A percentile compares a stretch with the other conserved stretches of the same genome.
These are phyloP conservation scores for Orbilia ellipsospora DNA, from an alignment of 2,329 filamentous ascomycete species.

Conservation along the genomic window DNA sequence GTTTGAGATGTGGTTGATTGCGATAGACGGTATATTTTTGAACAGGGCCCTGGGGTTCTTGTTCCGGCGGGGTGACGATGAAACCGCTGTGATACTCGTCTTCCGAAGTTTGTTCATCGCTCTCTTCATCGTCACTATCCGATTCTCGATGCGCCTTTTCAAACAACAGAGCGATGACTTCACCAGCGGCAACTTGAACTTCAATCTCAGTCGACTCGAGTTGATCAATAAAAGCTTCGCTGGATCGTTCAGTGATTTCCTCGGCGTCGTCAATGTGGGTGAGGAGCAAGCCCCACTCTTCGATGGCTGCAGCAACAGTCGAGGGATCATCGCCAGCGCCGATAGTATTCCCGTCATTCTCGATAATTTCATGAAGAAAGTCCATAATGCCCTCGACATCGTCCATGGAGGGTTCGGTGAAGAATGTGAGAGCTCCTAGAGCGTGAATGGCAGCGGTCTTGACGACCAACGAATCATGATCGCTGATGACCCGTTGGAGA, in stretches of 20 bases:
- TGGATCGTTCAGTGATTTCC: slow-evolving; percentile 75
- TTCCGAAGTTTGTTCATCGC: slow-evolving; percentile 60
- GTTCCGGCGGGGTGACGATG: slow-evolving; percentile 62
- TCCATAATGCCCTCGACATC: slow-evolving; percentile 78
- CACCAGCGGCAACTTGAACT: slow-evolving; percentile 80
- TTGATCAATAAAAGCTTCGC: slow-evolving; percentile 86
- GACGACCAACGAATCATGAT: slow-evolving; percentile 72
- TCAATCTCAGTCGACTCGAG: slow-evolving; percentile 77
- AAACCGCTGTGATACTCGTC: slow-evolving; percentile 53
- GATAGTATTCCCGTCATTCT: slow-evolving; percentile 79
- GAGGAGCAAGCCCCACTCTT: slow-evolving; percentile 82
- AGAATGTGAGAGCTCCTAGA: slow-evolving; percentile 77
- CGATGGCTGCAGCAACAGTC: slow-evolving; percentile 78
- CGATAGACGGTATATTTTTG: slow-evolving; percentile 77
- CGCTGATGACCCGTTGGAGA: slow-evolving; percentile 73
- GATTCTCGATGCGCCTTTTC: slow-evolving; percentile 74
- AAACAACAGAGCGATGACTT: slow-evolving; percentile 83
- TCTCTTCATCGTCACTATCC: slow-evolving; percentile 64
- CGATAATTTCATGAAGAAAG: slow-evolving; percentile 79
- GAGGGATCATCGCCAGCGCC: slow-evolving; percentile 76
- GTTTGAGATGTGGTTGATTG: slow-evolving; percentile 71
- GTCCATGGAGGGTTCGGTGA: slow-evolving; percentile 77
- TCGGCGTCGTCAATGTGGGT: slow-evolving; percentile 81
- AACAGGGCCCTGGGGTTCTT: slow-evolving; percentile 60
- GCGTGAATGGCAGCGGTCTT: slow-evolving; percentile 80